Percentiles rank a stretch among this genome's conserved stretches.
phyloP scores from a whole-genome alignment of 768 basidiomycete genomes.

The Suillus hirtellus region DNA sequence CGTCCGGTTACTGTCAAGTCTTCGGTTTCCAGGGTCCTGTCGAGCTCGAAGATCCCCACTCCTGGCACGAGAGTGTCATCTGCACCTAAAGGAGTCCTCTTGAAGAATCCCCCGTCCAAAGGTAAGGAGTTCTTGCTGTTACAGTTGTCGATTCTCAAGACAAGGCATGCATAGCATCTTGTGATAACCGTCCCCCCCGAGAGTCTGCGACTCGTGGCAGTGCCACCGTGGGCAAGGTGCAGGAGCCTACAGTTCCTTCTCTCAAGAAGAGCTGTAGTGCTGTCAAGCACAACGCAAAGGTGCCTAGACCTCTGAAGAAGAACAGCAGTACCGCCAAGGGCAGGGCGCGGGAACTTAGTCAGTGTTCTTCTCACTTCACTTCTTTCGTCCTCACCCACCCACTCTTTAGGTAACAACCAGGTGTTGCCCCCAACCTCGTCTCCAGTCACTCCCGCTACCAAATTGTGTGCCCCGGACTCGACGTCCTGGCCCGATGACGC shows the following conservation, averaged over 20 bases:
- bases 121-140: background rate
- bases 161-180: background rate
- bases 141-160: background rate
- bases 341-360: background rate
- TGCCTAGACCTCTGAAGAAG: background rate
- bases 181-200: background rate
- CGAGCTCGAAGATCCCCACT: background rate
- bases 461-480: background rate
- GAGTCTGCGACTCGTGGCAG: background rate
- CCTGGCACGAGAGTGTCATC: background rate
- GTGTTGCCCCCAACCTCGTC: constrained; percentile 1
- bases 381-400: background rate
- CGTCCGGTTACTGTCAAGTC: background rate
- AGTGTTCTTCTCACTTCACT: background rate
- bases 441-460: background rate
- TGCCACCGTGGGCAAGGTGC: background rate
- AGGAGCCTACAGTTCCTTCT: background rate
- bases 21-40: background rate
- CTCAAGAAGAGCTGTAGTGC: background rate
- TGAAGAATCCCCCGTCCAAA: background rate
- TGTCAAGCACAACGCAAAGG: background rate
- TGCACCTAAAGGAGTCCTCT: background rate
- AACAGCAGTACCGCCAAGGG: background rate
- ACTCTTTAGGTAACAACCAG: background rate
- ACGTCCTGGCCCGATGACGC: background rate